These are phyloP conservation scores for Diaporthe sp. DNA, from an alignment of 2,329 filamentous ascomycete genomes.

Conservation along the genomic window DNA sequence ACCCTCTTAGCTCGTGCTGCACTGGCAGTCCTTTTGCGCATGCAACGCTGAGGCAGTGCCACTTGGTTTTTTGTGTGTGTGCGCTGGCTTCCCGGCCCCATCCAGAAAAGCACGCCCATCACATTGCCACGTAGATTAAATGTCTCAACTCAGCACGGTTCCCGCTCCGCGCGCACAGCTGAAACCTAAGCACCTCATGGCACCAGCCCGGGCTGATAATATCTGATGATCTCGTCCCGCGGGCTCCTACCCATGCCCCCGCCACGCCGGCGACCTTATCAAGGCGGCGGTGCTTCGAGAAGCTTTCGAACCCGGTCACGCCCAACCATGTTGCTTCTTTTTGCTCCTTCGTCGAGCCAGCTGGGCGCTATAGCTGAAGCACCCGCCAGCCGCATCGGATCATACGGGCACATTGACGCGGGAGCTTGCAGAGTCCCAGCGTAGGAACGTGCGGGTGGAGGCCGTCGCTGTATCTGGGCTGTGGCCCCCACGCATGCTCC, in stretches of 20 bases:
- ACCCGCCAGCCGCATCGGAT: neutral
- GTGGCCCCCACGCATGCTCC: conserved; percentile 8
- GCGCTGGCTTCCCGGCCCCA: neutral
- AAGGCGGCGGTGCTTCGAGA: conserved; percentile 5
- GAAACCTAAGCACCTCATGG: conserved; percentile 1
- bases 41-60: neutral
- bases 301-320: neutral
- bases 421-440: neutral
- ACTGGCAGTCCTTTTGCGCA: neutral
- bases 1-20: neutral
- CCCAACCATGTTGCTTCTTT: neutral
- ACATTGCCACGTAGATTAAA: conserved; percentile 1
- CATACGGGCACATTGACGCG: neutral
- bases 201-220: conserved; percentile 1
- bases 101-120: neutral
- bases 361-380: neutral
- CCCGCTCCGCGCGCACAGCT: neutral
- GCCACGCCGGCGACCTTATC: conserved; percentile 2
- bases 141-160: conserved; percentile 15
- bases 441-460: neutral
- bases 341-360: neutral
- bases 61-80: neutral
- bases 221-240: conserved; percentile 2
- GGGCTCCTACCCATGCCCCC: neutral
- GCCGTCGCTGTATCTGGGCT: neutral